phyloP scores from a whole-genome alignment of 1,139 yeast species.

The Magnusiomyces fungicola region DNA sequence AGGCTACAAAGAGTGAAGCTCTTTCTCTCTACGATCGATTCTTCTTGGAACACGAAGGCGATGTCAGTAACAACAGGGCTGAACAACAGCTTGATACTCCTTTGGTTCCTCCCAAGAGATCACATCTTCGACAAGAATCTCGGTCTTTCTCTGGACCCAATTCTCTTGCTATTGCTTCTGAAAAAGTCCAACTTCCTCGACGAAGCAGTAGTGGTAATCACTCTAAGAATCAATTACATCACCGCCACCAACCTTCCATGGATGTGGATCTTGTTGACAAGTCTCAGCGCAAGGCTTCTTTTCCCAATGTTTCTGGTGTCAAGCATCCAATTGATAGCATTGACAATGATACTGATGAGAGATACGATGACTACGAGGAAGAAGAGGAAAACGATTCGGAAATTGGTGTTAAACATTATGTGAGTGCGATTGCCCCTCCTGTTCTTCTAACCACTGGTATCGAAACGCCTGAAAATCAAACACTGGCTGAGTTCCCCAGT shows the following conservation, averaged over 20 bases:
- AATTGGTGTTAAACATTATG: neutral
- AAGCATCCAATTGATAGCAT: neutral
- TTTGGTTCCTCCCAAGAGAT: no score
- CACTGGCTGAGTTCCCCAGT: no score
- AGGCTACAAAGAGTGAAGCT: neutral
- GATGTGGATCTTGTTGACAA: neutral
- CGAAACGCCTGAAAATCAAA: no score
- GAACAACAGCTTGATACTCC: no score
- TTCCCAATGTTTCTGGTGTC: neutral
- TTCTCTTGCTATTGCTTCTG: no score
- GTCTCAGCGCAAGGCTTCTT: neutral
- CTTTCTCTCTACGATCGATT: neutral
- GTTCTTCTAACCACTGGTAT: neutral
- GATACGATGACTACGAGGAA: neutral
- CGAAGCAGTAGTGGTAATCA: no score
- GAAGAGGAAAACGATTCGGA: neutral
- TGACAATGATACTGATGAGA: neutral
- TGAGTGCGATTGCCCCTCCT: neutral
- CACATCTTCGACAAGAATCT: no score
- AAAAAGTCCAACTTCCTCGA: no score
- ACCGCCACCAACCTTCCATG: neutral
- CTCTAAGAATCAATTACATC: no score
- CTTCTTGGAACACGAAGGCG: neutral
- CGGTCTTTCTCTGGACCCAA: no score
- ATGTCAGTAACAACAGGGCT: no score